A percentile compares a stretch with the other conserved stretches of the same genome.
phyloP scores from a whole-genome alignment of 305 asterid species.

The Plantago coronopus region DNA sequence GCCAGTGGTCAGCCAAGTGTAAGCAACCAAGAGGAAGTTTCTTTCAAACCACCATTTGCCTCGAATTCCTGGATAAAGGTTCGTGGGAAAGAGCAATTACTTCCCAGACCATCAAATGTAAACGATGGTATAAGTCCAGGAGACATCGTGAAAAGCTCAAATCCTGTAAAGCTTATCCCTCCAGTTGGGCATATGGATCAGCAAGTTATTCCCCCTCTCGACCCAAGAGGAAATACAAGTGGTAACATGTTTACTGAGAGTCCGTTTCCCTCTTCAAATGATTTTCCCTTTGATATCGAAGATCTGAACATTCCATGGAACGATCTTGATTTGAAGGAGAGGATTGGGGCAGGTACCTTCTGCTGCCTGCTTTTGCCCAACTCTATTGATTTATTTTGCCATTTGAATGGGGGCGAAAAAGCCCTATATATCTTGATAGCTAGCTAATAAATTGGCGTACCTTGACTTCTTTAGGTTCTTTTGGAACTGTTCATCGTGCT shows the following conservation, averaged over 20 bases:
- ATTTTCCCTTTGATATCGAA: conserved; percentile 58
- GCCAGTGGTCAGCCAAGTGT: conserved; percentile 41
- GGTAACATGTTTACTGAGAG: conserved; percentile 46
- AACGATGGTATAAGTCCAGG: conserved; percentile 38
- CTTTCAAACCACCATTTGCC: conserved; percentile 34
- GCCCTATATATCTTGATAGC: conserved; percentile 17
- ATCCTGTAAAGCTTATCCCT: conserved; percentile 38
- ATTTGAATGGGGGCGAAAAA: conserved; percentile 5
- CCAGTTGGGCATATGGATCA: conserved; percentile 42
- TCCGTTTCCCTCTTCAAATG: conserved; percentile 45
- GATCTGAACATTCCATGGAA: conserved; percentile 92
- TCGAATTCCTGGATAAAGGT: conserved; percentile 55
- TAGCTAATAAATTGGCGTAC: conserved; percentile 21
- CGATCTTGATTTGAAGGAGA: conserved; percentile 83
- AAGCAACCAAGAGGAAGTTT: conserved; percentile 45
- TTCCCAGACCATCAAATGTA: conserved; percentile 26
- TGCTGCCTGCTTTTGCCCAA: conserved; percentile 23
- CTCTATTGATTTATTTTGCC: conserved; percentile 7
- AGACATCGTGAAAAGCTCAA: conserved; percentile 35
- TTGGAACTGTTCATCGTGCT: conserved; percentile 97
- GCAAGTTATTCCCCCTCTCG: conserved; percentile 32
- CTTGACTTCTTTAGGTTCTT: conserved; percentile 65
- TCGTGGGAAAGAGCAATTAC: conserved; percentile 40
- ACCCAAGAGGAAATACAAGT: conserved; percentile 36
- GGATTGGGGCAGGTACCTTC: conserved; percentile 85